A percentile compares a stretch with the other conserved stretches of the same genome.
phyloP scores from a whole-genome alignment of 2,329 filamentous ascomycete species.

The Daldinia sp. region DNA sequence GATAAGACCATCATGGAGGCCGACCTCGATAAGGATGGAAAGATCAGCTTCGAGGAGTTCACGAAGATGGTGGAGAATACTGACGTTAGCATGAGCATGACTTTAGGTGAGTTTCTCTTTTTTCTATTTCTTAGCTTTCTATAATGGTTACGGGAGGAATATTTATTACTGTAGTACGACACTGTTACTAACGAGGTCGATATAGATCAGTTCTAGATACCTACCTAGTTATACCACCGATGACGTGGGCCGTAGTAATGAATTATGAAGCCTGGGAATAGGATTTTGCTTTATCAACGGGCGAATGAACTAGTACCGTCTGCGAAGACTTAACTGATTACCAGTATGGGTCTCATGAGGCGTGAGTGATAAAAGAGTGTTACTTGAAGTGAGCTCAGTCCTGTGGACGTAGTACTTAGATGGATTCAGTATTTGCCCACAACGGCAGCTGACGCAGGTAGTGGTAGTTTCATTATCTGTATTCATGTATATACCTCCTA shows the following conservation, averaged over 20 bases:
- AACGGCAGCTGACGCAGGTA: not conserved
- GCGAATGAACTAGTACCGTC: not conserved
- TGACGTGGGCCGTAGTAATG: conserved; percentile 41
- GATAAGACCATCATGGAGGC: conserved; percentile 99
- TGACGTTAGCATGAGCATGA: conserved; percentile 81
- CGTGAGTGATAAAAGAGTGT: not conserved
- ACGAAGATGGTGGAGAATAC: conserved; percentile 99
- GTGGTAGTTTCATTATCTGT: not conserved
- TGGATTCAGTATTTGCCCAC: not conserved
- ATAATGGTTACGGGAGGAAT: too few relatives aligned
- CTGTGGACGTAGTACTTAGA: not conserved
- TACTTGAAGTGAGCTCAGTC: not conserved
- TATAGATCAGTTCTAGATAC: conserved; percentile 50
- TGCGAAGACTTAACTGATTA: not conserved
- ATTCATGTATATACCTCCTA: too few relatives aligned
- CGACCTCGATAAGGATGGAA: conserved; percentile 93
- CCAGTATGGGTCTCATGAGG: not conserved
- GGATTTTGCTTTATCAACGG: not conserved
- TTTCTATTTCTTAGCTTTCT: not conserved
- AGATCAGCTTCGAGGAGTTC: conserved; percentile 99
- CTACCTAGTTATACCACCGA: conserved; percentile 30
- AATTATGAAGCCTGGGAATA: conserved; percentile 42
- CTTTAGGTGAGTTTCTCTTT: conserved; percentile 68
- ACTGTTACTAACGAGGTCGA: conserved; percentile 24
- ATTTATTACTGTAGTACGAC: too few relatives aligned